A percentile compares a stretch with the other conserved stretches of the same genome.
phyloP scores from a whole-genome alignment of 495 filamentous ascomycete genomes.

The Podospora anserina region DNA sequence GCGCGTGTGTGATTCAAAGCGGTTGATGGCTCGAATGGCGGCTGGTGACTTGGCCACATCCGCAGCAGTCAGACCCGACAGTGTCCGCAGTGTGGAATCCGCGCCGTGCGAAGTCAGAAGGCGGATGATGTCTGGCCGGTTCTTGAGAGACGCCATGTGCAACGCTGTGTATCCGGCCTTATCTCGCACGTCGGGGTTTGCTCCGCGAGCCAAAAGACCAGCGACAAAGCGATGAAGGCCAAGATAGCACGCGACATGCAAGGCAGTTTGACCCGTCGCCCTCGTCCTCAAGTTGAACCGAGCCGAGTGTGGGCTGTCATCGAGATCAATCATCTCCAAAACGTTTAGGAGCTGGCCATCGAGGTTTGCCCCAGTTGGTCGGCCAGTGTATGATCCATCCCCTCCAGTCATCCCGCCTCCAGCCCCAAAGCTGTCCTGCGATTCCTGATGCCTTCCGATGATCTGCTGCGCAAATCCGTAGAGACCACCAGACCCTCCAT shows the following conservation, averaged over 20 bases:
- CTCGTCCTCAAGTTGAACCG: constrained; percentile 58
- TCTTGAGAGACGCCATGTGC: constrained; percentile 77
- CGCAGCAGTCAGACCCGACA: constrained; percentile 66
- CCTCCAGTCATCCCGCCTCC: constrained; percentile 17
- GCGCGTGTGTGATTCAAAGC: constrained; percentile 58
- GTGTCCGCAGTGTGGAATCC: constrained; percentile 65
- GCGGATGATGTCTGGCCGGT: constrained; percentile 70
- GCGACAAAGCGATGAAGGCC: constrained; percentile 74
- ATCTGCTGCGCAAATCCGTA: constrained; percentile 53
- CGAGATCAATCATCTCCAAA: constrained; percentile 74
- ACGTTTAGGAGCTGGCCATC: constrained; percentile 69
- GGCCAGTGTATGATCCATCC: constrained; percentile 14
- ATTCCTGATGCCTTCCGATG: constrained; percentile 33
- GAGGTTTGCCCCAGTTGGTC: constrained; percentile 31
- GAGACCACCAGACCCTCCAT: constrained; percentile 49
- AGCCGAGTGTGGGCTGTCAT: constrained; percentile 64
- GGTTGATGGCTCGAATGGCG: constrained; percentile 50
- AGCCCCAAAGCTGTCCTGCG: constrained; percentile 21
- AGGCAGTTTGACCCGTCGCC: constrained; percentile 70
- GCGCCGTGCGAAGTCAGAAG: constrained; percentile 70
- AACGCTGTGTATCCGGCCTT: constrained; percentile 79
- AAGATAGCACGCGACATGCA: constrained; percentile 75
- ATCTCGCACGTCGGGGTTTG: constrained; percentile 70
- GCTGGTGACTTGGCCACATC: constrained; percentile 68
- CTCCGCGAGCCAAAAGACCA: constrained; percentile 77